Conservation (phyloP, 805 yeast species). For the Kregervanrija pseudodelftensis region DNA sequence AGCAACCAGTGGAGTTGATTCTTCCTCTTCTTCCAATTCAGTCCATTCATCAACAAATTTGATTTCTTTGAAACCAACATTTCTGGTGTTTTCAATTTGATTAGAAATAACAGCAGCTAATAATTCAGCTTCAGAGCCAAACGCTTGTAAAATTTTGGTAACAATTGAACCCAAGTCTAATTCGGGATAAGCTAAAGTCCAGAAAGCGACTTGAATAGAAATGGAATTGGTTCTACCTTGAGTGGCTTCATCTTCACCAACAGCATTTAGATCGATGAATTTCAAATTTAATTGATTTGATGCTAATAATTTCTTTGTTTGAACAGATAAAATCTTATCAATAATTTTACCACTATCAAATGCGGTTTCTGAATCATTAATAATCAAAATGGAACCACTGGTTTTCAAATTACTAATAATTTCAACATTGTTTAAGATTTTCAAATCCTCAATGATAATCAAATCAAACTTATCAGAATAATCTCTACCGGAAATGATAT, state of each 20-base stretch:
- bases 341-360: slow-evolving; percentile 38
- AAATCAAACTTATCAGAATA: slow-evolving; percentile 54
- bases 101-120: slow-evolving; percentile 65
- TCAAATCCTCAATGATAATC: slow-evolving; percentile 54
- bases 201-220: slow-evolving; percentile 73
- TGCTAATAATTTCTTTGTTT: slow-evolving; percentile 46
- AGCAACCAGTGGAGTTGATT: slow-evolving; percentile 45
- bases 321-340: slow-evolving; percentile 45
- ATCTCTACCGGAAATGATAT: slow-evolving; percentile 31
- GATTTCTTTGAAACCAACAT: slow-evolving; percentile 34
- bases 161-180: slow-evolving; percentile 56
- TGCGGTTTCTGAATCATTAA: slow-evolving; percentile 27
- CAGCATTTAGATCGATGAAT: slow-evolving; percentile 52
- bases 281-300: slow-evolving; percentile 45
- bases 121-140: slow-evolving; percentile 75
- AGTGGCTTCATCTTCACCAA: slow-evolving; percentile 65
- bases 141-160: slow-evolving; percentile 71
- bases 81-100: slow-evolving; percentile 52
- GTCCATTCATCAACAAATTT: slow-evolving; percentile 28
- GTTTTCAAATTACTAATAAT: slow-evolving; percentile 52
- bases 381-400: slow-evolving; percentile 49
- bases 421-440: slow-evolving; percentile 50
- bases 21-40: slow-evolving; percentile 16
- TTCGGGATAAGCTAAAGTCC: slow-evolving; percentile 62
- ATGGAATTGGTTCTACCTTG: slow-evolving; percentile 69